Base-by-base conservation (phyloP, 1,139 yeast species). In the Saccharomycopsis hybrid region DNA sequence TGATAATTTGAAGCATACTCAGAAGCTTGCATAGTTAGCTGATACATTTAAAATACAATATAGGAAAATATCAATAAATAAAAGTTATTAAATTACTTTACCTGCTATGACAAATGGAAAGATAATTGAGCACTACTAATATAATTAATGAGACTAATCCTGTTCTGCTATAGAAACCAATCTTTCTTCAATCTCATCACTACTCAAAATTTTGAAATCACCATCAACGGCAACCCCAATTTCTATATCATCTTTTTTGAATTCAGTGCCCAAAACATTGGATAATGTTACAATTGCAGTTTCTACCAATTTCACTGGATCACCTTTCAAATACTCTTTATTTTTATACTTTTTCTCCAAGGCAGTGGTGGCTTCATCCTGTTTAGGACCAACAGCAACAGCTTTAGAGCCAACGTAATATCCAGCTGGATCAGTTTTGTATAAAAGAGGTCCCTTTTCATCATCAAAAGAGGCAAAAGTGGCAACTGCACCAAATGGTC, bases 361-460 rank as follows among this genome's bases (percentile, higher is more conserved):
- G 59, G 84, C 82, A 44, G 96, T 89, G 56, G 85, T 82, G 40
- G 96, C 89, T 68, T 92, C 98, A 65, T 90, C 97, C 69, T 89
- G 97, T 68, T 92, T 92, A 50, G 97, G 97, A 2, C 98, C 98
- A 1, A 97, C 86, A 27, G 97, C 82, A 31, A 90, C 85, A 1
- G 97, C 98, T 69, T 85, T 85, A 58, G 85, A 87, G 39, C 96
- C 94, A 48, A 88, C 84, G 64, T 75, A 92, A 69, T 92, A 92
- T 3, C 98, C 98, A 8, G 98, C 97, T 30, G 98, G 98, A 67
- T 92, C 98, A 59, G 95, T 84, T 70, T 92, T 92, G 72, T 78
- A 88, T 56, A 92, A 74, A 61, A 82, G 80, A n/a, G 98, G 96
- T 0, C 97, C 98, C 55, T 72, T 67, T 64, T 83, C 92, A 62